These are phyloP conservation scores for Takakia lepidozioides DNA, from an alignment of 225 moss, liverwort and hornwort genomes.

Conservation along the genomic window DNA sequence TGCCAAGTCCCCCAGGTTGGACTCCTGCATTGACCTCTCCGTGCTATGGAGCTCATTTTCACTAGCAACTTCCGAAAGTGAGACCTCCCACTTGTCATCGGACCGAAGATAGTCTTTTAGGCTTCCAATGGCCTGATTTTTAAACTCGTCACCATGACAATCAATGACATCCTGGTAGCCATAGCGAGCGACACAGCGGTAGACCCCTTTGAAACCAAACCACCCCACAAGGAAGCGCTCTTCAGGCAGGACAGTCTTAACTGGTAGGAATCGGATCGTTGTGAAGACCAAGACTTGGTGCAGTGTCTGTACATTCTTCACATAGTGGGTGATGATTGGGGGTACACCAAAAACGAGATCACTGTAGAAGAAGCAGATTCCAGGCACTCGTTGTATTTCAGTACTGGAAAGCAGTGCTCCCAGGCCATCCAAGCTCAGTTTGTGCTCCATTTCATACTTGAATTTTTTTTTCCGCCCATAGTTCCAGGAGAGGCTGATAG, in stretches of 20 bases:
- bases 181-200: conserved; percentile 68
- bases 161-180: conserved; percentile 68
- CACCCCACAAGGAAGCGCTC: conserved; percentile 62
- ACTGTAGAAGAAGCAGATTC: conserved; percentile 80
- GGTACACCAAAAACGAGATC: conserved; percentile 62
- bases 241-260: conserved; percentile 46
- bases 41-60: conserved; percentile 13
- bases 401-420: conserved; percentile 30
- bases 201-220: conserved; percentile 61
- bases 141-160: conserved; percentile 48
- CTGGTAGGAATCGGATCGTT: conserved; percentile 50
- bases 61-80: conserved; percentile 9
- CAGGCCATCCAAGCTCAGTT: conserved; percentile 33
- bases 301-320: conserved; percentile 65
- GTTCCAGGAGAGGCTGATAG: conserved; percentile 61
- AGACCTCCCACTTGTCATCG: conserved; percentile 31
- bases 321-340: conserved; percentile 64
- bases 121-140: conserved; percentile 32
- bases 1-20: conserved; percentile 29
- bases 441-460: conserved; percentile 47
- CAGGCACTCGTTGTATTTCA: conserved; percentile 55
- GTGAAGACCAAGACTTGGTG: conserved; percentile 76
- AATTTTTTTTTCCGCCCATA: conserved; percentile 53
- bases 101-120: conserved; percentile 52
- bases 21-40: conserved; percentile 30